Conservation (phyloP, 2,329 filamentous ascomycete genomes). For the Ophiostoma sp. region DNA sequence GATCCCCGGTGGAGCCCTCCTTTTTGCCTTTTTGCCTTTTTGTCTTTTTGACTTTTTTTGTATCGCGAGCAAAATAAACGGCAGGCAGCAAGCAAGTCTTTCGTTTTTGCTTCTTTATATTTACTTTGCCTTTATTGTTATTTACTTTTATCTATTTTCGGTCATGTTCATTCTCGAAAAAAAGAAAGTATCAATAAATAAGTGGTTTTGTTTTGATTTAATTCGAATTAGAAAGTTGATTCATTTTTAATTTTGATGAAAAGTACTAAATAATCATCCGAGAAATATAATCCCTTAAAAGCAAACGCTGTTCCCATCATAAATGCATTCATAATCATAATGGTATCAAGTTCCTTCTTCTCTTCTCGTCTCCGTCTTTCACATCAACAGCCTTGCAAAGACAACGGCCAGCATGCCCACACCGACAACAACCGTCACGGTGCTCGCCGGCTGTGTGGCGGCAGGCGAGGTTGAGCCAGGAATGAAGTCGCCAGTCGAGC, state of each 20-base stretch:
- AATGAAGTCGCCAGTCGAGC: neutral
- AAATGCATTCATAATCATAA: constrained; percentile 8
- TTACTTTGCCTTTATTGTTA: neutral
- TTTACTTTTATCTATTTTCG: neutral
- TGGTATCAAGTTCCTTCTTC: neutral
- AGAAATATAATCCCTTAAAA: neutral
- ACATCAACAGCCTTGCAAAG: constrained; percentile 27
- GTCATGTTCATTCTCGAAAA: too few species aligned
- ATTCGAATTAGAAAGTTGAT: neutral
- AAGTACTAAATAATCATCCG: neutral
- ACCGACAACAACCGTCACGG: neutral
- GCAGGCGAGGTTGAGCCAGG: neutral
- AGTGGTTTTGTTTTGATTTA: neutral
- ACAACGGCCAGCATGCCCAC: constrained; percentile 22
- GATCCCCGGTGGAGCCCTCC: constrained; percentile 31
- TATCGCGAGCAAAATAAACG: neutral
- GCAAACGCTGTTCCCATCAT: neutral
- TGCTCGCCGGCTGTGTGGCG: neutral
- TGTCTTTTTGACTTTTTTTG: neutral
- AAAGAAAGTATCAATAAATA: too few species aligned
- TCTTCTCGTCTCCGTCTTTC: neutral
- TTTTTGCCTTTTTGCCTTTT: constrained; percentile 24
- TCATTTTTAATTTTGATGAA: neutral
- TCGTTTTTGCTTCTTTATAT: neutral
- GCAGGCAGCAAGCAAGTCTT: too few species aligned